Evolutionary conservation across 768 basidiomycete species (phyloP).

Genomic region (Mycena maculata): DNA sequence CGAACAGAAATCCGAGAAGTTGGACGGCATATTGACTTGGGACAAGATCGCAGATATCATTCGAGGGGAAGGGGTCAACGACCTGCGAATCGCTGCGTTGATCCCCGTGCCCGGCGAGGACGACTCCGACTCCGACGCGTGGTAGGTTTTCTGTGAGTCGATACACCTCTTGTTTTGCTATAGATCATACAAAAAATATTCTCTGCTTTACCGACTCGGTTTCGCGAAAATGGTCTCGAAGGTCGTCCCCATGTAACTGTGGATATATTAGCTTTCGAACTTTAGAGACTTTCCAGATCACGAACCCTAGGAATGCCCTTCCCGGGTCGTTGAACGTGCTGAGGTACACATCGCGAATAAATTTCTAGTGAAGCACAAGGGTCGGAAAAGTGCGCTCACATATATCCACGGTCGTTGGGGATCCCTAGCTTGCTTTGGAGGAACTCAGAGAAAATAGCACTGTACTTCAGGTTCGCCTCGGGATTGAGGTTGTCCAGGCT

Average conservation of each 20-base stretch:
- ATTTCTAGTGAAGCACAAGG: neutral
- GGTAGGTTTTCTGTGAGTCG: neutral
- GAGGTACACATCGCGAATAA: too few relatives aligned
- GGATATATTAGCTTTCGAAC: neutral
- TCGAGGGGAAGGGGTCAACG: neutral
- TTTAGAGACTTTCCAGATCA: neutral
- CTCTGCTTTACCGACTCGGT: neutral
- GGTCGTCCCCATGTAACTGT: conserved; percentile 34
- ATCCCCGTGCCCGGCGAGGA: conserved; percentile 4
- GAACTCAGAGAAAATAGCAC: conserved; percentile 64
- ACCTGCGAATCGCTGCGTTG: conserved; percentile 1
- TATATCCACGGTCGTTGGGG: conserved; percentile 66
- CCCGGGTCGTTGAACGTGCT: conserved; percentile 39
- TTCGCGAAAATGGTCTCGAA: conserved; percentile 36
- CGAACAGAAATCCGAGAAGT: neutral
- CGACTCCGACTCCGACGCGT: neutral
- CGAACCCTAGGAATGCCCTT: conserved; percentile 34
- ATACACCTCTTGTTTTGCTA: neutral
- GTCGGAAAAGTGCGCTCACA: conserved; percentile 49
- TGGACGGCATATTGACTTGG: neutral
- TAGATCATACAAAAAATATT: conserved; percentile 1
- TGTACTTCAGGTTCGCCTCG: conserved; percentile 62
- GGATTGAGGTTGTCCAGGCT: conserved; percentile 68
- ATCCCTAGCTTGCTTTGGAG: conserved; percentile 66
- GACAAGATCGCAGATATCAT: neutral